phyloP scores from a whole-genome alignment of 2,329 filamentous ascomycete species.

The Graphiopsis chlorocephala region DNA sequence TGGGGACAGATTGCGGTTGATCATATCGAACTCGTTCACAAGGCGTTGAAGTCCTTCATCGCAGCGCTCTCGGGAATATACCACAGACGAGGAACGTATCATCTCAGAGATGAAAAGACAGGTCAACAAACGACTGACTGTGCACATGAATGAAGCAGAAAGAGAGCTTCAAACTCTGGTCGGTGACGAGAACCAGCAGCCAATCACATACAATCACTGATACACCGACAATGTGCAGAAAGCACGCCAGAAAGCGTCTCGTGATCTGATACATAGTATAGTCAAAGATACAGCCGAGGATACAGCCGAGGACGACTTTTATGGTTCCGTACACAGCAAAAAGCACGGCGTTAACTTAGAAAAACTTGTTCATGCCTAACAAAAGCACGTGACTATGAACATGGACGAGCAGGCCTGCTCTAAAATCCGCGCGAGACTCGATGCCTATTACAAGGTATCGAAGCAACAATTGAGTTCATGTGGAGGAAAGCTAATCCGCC shows the following conservation, averaged over 20 bases:
- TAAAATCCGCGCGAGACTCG: not conserved
- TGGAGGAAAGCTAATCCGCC: not conserved
- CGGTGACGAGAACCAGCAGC: not conserved
- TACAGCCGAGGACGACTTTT: not conserved
- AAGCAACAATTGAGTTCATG: not conserved
- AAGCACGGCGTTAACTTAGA: not conserved
- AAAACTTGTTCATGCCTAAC: not conserved
- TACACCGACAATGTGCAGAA: not conserved
- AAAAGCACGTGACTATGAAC: not conserved
- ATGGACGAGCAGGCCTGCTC: not conserved
- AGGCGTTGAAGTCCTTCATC: not conserved
- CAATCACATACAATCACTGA: not conserved
- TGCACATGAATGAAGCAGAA: not conserved
- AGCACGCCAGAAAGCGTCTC: not conserved
- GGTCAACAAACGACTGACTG: not conserved
- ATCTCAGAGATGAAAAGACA: not conserved
- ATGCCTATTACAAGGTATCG: not conserved
- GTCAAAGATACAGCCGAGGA: not conserved
- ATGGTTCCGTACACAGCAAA: not conserved
- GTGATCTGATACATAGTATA: not conserved
- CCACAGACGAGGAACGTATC: not conserved
- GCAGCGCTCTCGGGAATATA: not conserved
- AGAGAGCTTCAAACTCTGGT: not conserved
- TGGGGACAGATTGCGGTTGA: conserved; percentile 22
- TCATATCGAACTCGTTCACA: not conserved